These are phyloP conservation scores for Colletotrichum scovillei DNA, from an alignment of 2,329 filamentous ascomycete genomes.

Conservation along the genomic window DNA sequence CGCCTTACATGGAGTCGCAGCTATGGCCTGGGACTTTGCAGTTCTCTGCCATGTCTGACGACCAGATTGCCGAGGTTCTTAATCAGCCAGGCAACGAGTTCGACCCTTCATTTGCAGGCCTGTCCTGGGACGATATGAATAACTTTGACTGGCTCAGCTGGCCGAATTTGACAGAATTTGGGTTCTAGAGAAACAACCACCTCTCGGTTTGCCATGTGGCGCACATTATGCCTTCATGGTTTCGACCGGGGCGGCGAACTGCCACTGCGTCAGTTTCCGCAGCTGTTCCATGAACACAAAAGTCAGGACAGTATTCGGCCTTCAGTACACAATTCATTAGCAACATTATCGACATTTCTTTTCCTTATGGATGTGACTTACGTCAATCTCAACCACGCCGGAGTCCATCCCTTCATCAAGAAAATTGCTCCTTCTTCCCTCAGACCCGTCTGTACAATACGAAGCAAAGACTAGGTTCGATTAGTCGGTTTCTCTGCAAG, in stretches of 20 bases:
- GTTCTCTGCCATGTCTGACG: constrained; percentile 77
- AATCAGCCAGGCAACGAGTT: constrained; percentile 72
- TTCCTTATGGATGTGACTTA: constrained; percentile 34
- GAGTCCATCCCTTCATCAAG: constrained; percentile 59
- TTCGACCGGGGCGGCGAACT: constrained; percentile 23
- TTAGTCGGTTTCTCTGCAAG: background rate
- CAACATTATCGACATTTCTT: constrained; percentile 31
- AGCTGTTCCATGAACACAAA: constrained; percentile 60
- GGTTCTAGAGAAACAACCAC: constrained; percentile 38
- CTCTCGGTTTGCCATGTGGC: background rate
- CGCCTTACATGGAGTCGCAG: constrained; percentile 42
- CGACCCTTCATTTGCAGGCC: constrained; percentile 63
- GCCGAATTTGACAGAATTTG: constrained; percentile 56
- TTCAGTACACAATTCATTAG: constrained; percentile 38
- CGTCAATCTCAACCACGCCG: constrained; percentile 57
- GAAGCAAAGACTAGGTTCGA: constrained; percentile 43
- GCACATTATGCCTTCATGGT: constrained; percentile 27
- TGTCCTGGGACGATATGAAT: constrained; percentile 69
- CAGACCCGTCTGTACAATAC: constrained; percentile 48
- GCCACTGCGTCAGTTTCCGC: constrained; percentile 43
- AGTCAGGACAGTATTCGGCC: constrained; percentile 57
- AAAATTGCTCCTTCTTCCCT: constrained; percentile 53
- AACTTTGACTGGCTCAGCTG: constrained; percentile 68
- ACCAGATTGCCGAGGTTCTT: constrained; percentile 74
- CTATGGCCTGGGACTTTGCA: constrained; percentile 65